These are phyloP conservation scores for Spathaspora sp. DNA, from an alignment of 805 yeast species.

Conservation along the genomic window DNA sequence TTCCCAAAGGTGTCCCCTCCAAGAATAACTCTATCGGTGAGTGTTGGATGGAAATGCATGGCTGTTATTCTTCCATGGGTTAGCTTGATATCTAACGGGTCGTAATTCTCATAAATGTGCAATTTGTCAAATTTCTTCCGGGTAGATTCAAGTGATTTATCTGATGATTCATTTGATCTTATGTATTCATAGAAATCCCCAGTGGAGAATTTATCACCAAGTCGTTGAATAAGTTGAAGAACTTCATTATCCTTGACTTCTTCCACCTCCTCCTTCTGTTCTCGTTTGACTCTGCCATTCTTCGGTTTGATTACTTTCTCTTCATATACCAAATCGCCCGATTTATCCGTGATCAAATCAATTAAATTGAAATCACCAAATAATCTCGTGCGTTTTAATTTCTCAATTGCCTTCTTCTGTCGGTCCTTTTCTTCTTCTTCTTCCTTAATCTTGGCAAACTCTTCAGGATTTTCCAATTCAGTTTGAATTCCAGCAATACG, in stretches of 20 bases:
- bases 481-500: slow-evolving; percentile 69
- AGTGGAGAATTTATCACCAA: slow-evolving; percentile 55
- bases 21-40: slow-evolving; percentile 55
- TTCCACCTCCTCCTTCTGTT: slow-evolving; percentile 9
- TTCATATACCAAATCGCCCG: slow-evolving; percentile 31
- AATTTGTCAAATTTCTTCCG: slow-evolving; percentile 54
- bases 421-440: slow-evolving; percentile 31
- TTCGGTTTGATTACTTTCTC: slow-evolving; percentile 18
- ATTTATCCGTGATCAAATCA: slow-evolving; percentile 49
- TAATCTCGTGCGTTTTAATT: slow-evolving; percentile 53
- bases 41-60: slow-evolving; percentile 73
- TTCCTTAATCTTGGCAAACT: slow-evolving; percentile 30
- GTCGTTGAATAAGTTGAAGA: slow-evolving; percentile 26
- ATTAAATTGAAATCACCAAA: slow-evolving; percentile 62
- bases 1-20: slow-evolving; percentile 92
- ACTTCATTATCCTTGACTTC: slow-evolving; percentile 4
- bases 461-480: slow-evolving; percentile 44
- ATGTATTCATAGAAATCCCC: slow-evolving; percentile 69
- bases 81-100: slow-evolving; percentile 69
- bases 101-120: slow-evolving; percentile 50
- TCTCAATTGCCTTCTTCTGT: slow-evolving; percentile 40
- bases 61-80: slow-evolving; percentile 71
- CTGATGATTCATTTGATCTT: slow-evolving; percentile 18
- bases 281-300: slow-evolving; percentile 7
- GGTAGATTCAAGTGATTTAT: slow-evolving; percentile 41